Evolutionary conservation across 129 eudicot genomes (phyloP).

Genomic region (Rutidosis leptorrhynchoides): DNA sequence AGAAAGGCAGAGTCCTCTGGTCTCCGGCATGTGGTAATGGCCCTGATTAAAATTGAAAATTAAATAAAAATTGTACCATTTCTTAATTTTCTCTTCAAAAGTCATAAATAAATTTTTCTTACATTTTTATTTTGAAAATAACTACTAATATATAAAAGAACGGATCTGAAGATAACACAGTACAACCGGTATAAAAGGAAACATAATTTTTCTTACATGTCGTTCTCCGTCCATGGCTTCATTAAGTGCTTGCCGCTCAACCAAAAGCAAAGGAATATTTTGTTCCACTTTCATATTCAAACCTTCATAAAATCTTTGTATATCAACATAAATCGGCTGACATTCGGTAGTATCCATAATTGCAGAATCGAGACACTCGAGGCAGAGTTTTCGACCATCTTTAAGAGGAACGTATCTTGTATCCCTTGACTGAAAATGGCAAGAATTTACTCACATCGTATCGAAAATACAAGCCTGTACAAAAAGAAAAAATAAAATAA

Average conservation of each 20-base stretch:
- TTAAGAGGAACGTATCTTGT: slow-evolving; percentile 60
- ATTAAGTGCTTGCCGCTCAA: slow-evolving; percentile 83
- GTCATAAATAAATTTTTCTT: neutral
- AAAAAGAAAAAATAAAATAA: neutral
- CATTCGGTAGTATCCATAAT: slow-evolving; percentile 71
- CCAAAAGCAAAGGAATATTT: slow-evolving; percentile 80
- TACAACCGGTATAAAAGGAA: no score
- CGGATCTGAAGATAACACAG: no score
- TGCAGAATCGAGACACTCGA: slow-evolving; percentile 80
- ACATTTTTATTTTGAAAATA: no score
- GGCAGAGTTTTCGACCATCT: slow-evolving; percentile 79
- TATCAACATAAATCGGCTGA: slow-evolving; percentile 75
- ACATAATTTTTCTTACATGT: slow-evolving; percentile 61
- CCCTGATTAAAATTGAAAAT: slow-evolving; percentile 42
- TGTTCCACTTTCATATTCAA: slow-evolving; percentile 73
- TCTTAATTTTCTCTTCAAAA: neutral
- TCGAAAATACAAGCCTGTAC: neutral
- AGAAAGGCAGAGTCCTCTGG: slow-evolving; percentile 85
- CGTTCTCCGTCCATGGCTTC: slow-evolving; percentile 78
- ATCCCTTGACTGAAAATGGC: slow-evolving; percentile 48
- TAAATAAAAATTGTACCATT: neutral
- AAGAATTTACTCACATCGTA: neutral
- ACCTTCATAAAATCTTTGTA: slow-evolving; percentile 61
- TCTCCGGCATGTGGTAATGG: slow-evolving; percentile 84
- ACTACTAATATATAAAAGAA: no score